phyloP scores from a whole-genome alignment of 225 moss, liverwort and hornwort genomes.

The Sphagnum contortum region DNA sequence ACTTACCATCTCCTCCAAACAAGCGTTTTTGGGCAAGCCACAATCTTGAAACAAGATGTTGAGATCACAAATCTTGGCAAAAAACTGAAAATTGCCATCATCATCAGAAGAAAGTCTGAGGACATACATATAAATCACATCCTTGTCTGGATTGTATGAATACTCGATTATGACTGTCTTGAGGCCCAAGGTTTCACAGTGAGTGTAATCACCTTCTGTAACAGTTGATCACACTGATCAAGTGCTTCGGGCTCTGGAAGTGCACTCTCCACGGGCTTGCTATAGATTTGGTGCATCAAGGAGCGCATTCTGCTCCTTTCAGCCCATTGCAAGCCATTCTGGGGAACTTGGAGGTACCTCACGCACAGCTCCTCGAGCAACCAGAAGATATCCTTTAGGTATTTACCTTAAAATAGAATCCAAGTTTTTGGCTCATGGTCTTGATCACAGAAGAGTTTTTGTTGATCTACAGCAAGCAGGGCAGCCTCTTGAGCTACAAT shows the following conservation, averaged over 20 bases:
- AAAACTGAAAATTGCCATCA: no score
- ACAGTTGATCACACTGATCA: not conserved
- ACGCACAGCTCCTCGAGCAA: not conserved
- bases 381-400: not conserved
- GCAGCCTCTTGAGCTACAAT: not conserved
- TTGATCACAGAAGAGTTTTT: not conserved
- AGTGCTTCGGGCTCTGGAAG: not conserved
- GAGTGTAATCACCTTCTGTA: not conserved
- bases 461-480: slow-evolving; percentile 1
- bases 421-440: not conserved
- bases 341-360: not conserved
- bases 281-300: slow-evolving; percentile 4
- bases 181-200: not conserved
- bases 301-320: slow-evolving; percentile 1
- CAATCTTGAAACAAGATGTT: no score
- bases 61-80: no score
- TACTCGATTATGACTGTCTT: not conserved
- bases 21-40: no score
- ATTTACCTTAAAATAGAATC: not conserved
- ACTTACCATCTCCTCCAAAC: no score
- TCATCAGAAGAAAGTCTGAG: no score
- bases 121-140: not conserved
- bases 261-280: not conserved
- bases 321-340: not conserved
- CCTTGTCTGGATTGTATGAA: not conserved